These are phyloP conservation scores for Allomyces macrogynus DNA, from an alignment of 192 early-diverging fungal genomes.

Conservation along the genomic window DNA sequence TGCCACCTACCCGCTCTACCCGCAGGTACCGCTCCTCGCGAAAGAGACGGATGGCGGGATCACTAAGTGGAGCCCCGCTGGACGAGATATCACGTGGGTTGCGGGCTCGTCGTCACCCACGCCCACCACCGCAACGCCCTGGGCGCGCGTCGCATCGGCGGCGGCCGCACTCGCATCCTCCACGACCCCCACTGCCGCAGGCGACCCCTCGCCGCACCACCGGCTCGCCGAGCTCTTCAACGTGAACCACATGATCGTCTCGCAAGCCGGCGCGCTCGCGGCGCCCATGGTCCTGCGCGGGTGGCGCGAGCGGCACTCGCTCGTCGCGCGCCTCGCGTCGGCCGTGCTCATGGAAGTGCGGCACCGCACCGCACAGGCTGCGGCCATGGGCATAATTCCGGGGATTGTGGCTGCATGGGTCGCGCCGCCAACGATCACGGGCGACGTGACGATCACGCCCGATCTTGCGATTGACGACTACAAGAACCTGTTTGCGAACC, in stretches of 20 bases:
- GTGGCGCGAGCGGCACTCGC: conserved; percentile 11
- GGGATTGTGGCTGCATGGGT: conserved; percentile 22
- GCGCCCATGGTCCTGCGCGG: conserved; percentile 43
- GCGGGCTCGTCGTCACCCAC: too few species aligned
- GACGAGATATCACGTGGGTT: too few species aligned
- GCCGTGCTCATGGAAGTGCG: conserved; percentile 36
- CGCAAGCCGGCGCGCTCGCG: conserved; percentile 48
- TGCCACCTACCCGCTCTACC: conserved; percentile 9
- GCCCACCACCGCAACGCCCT: too few species aligned
- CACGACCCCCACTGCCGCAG: too few species aligned
- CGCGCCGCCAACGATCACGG: conserved; percentile 40
- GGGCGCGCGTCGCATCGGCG: too few species aligned
- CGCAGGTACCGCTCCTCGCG: too few species aligned
- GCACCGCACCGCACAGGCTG: conserved; percentile 27
- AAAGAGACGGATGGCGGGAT: too few species aligned
- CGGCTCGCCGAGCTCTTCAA: conserved; percentile 58
- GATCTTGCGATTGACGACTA: conserved; percentile 31
- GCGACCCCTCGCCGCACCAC: conserved; percentile 15
- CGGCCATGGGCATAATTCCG: conserved; percentile 41
- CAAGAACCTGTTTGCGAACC: conserved; percentile 43
- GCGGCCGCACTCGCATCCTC: too few species aligned
- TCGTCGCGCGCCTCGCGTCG: conserved; percentile 13
- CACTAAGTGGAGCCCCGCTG: too few species aligned
- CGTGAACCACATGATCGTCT: conserved; percentile 67
- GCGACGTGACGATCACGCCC: conserved; percentile 51